Evolutionary conservation across 768 basidiomycete genomes (phyloP), one percentile per base, ranked within the genome.

Genomic region (Phylloporus sp.): DNA sequence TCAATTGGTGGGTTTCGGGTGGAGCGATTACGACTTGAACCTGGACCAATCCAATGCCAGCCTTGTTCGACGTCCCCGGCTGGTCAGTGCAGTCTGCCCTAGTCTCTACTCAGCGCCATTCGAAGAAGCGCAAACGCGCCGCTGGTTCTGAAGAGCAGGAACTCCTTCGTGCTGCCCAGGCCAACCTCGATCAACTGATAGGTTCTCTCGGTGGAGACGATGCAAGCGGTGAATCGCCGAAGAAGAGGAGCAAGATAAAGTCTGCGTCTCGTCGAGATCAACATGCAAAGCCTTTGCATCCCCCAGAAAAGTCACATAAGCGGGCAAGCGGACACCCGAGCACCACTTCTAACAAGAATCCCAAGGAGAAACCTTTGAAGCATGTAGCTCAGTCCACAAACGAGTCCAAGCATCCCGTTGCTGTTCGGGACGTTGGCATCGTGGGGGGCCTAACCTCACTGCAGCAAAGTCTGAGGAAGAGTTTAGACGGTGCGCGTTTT

Each of bases 401-500:
- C 46, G 53, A 56, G 8, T 48, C 60, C 6, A 59, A 58, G 28
- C 52, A 47, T 34, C 42, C 65, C 29, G 20, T 48, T n/a, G 39
- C 40, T 31, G 20, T 49, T 39, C 57, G 56, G 4, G 53, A 47
- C 31, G 47, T 61, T 28, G 27, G 60, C 20, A n/a, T n/a, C n/a
- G n/a, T n/a, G n/a, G n/a, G n/a, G n/a, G 65, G 68, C 20, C 70
- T 95, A 49, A 94, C 93, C 7, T 69, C 77, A 2, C 72, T 95
- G 58, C 95, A 97, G 66, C 78, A 77, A 45, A 75, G 68, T 18
- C 88, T 97, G 82, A 91, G 82, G 68, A 76, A 85, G 48, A 90
- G 81, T 57, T 69, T 94, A 50, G 84, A 89, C 52, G 90, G 93
- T 0, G 92, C 93, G n/a, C 81, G 85, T 23, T 95, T 95, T 68